Percentiles rank a stretch among this genome's conserved stretches.
Conservation (phyloP, 768 basidiomycete genomes). For the Psilocybe cyanescens region DNA sequence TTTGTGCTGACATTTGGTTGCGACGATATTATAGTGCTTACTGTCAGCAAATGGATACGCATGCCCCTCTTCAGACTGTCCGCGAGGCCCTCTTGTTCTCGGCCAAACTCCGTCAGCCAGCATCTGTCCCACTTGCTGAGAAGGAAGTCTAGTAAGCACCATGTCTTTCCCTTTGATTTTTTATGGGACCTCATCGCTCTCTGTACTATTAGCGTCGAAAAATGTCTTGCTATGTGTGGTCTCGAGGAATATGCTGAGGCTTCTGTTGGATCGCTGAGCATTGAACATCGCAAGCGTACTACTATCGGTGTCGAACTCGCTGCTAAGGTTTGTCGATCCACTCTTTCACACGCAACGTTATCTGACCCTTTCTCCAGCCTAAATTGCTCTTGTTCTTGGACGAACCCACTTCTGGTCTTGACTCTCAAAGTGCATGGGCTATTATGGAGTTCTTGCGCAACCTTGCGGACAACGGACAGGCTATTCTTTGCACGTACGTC, state of each 20-base stretch:
- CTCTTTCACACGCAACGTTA: constrained; percentile 4
- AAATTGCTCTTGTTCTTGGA: constrained; percentile 85
- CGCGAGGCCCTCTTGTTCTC: constrained; percentile 84
- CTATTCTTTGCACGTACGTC: constrained; percentile 82
- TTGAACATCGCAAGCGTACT: constrained; percentile 77
- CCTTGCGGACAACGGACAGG: constrained; percentile 80
- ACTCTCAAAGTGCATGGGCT: constrained; percentile 85
- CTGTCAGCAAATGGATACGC: constrained; percentile 85
- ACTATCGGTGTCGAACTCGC: constrained; percentile 89
- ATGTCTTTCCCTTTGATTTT: constrained; percentile 27
- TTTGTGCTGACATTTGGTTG: neutral
- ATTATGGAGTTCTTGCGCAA: constrained; percentile 75
- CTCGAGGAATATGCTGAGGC: constrained; percentile 50
- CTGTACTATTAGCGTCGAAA: too few relatives aligned
- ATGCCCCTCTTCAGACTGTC: constrained; percentile 75
- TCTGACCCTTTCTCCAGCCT: constrained; percentile 46
- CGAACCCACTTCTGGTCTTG: constrained; percentile 89
- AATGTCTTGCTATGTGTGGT: constrained; percentile 36
- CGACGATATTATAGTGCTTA: constrained; percentile 52
- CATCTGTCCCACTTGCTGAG: constrained; percentile 64
- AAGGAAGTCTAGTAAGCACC: constrained; percentile 77
- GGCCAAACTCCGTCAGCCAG: constrained; percentile 78
- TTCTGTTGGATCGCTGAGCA: constrained; percentile 61
- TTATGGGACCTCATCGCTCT: too few relatives aligned
- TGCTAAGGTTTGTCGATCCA: constrained; percentile 57